phyloP scores from a whole-genome alignment of 148 eudicot genomes.

The Diospyros kaki region DNA sequence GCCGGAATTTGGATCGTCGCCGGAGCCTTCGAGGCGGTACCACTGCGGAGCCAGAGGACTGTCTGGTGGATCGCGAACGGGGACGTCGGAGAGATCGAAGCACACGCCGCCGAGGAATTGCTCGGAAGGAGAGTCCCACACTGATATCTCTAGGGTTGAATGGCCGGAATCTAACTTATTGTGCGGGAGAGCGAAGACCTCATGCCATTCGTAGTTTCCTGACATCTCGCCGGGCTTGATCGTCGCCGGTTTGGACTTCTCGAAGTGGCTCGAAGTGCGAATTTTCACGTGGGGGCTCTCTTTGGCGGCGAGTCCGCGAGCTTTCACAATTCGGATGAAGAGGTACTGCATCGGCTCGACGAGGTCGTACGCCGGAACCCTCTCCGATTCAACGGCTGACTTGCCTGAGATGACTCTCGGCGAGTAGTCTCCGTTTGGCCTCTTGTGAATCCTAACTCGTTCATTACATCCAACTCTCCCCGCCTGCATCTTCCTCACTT shows the following conservation, averaged over 20 bases:
- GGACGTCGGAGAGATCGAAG: slow-evolving; percentile 90
- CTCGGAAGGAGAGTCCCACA: slow-evolving; percentile 73
- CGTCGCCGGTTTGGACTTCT: slow-evolving; percentile 47
- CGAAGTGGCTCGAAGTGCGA: slow-evolving; percentile 40
- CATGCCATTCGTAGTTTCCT: slow-evolving; percentile 68
- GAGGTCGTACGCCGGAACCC: slow-evolving; percentile 54
- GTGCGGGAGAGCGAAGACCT: slow-evolving; percentile 59
- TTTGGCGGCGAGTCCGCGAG: slow-evolving; percentile 48
- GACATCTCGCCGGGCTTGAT: slow-evolving; percentile 36
- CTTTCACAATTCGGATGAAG: slow-evolving; percentile 67
- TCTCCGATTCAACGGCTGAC: slow-evolving; percentile 34
- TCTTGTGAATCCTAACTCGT: slow-evolving; percentile 25
- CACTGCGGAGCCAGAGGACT: slow-evolving; percentile 96
- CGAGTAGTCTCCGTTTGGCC: slow-evolving; percentile 47
- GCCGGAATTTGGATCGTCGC: slow-evolving; percentile 28
- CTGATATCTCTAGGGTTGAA: slow-evolving; percentile 69
- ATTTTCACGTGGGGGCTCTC: slow-evolving; percentile 63
- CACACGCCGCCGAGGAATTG: slow-evolving; percentile 87
- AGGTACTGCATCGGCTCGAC: slow-evolving; percentile 92
- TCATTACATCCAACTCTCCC: slow-evolving; percentile 28
- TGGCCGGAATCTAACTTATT: slow-evolving; percentile 31
- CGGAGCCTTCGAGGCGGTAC: slow-evolving; percentile 88
- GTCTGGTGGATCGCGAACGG: slow-evolving; percentile 88
- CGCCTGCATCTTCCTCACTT: slow-evolving; percentile 50
- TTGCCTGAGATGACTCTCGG: slow-evolving; percentile 53